phyloP scores from a whole-genome alignment of 257 asterid genomes.

The Thymus mandschuricus region DNA sequence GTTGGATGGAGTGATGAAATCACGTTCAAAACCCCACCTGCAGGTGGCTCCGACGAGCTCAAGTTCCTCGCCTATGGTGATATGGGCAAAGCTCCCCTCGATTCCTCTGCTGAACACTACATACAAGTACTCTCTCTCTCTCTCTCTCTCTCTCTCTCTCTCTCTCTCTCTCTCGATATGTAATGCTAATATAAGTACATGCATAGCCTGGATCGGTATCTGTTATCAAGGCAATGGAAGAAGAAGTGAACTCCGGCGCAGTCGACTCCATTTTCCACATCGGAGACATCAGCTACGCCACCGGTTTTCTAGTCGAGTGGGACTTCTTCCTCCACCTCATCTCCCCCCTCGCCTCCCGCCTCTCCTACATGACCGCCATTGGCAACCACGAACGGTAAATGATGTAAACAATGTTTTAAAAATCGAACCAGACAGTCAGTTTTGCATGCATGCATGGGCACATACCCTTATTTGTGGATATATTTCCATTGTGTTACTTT shows the following conservation, averaged over 20 bases:
- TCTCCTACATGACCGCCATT: constrained; percentile 89
- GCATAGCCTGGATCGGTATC: constrained; percentile 75
- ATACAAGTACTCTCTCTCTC: constrained; percentile 54
- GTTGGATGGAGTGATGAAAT: constrained; percentile 73
- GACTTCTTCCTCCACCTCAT: constrained; percentile 80
- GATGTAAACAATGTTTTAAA: too few species aligned
- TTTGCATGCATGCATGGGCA: too few species aligned
- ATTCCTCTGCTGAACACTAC: constrained; percentile 71
- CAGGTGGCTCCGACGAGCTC: constrained; percentile 67
- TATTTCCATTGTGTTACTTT: background rate
- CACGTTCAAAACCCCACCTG: constrained; percentile 68
- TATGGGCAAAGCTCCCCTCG: constrained; percentile 93
- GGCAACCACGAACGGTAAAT: constrained; percentile 86
- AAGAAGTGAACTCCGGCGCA: constrained; percentile 51
- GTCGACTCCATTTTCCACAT: constrained; percentile 80
- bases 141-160: too few species aligned
- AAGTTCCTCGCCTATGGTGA: constrained; percentile 78
- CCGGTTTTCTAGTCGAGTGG: constrained; percentile 91
- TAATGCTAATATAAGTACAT: too few species aligned
- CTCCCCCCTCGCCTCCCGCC: constrained; percentile 63
- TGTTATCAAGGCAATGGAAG: constrained; percentile 60
- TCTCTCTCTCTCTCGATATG: too few species aligned
- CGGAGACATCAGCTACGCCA: constrained; percentile 94
- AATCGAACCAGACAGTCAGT: too few species aligned
- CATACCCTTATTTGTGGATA: too few species aligned